Evolutionary conservation across 2,329 filamentous ascomycete genomes (phyloP).

Genomic region (Pseudogymnoascus pannorum): DNA sequence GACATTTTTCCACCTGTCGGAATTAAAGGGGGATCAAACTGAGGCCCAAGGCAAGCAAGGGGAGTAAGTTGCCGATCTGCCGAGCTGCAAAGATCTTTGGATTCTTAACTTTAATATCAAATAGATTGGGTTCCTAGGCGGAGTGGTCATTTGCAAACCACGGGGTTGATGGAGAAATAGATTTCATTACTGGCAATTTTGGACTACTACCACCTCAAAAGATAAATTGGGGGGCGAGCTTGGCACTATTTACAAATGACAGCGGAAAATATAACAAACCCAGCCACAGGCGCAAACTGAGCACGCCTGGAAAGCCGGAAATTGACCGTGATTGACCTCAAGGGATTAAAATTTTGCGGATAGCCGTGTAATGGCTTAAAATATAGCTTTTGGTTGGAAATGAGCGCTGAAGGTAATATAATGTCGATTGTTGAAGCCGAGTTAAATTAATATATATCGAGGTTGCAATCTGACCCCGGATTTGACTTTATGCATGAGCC

Average conservation of each 20-base stretch:
- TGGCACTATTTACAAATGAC: neutral
- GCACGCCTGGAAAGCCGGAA: neutral
- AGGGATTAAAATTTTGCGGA: neutral
- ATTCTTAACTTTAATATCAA: neutral
- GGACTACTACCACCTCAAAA: neutral
- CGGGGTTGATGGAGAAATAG: neutral
- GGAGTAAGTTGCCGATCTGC: neutral
- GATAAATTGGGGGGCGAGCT: neutral
- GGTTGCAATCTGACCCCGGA: neutral
- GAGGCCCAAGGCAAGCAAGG: neutral
- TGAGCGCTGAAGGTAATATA: neutral
- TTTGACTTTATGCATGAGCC: neutral
- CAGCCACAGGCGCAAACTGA: neutral
- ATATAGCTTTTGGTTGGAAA: neutral
- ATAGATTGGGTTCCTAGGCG: neutral
- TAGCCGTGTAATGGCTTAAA: neutral
- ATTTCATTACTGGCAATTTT: neutral
- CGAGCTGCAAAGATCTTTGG: neutral
- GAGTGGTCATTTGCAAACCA: neutral
- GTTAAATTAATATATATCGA: neutral
- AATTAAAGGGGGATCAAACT: neutral
- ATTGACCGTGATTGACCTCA: neutral
- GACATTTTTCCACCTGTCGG: slow-evolving; percentile 1
- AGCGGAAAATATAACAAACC: neutral
- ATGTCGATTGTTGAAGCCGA: neutral